Evolutionary conservation across 225 moss, liverwort and hornwort species (phyloP).

Genomic region (Pseudoscleropodium purum): DNA sequence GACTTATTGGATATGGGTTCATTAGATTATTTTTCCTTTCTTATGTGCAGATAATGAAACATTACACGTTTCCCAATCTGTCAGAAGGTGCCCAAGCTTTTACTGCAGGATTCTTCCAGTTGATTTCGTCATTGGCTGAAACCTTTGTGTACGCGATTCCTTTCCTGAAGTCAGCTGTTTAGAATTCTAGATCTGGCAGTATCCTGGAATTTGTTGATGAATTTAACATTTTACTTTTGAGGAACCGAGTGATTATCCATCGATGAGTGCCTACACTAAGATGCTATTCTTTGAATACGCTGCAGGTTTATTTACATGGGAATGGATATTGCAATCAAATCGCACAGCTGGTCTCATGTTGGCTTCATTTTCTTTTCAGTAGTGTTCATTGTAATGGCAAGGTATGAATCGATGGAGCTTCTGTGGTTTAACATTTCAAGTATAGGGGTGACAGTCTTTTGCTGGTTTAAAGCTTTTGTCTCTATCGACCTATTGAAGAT

Average conservation of each 20-base stretch:
- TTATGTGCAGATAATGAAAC: constrained; percentile 85
- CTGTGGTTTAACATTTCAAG: not conserved
- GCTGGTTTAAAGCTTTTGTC: not conserved
- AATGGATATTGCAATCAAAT: constrained; percentile 94
- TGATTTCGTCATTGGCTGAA: constrained; percentile 97
- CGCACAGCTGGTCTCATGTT: constrained; percentile 98
- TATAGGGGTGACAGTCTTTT: not conserved
- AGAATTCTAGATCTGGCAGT: not conserved
- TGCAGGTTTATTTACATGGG: constrained; percentile 99
- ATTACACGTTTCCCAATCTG: constrained; percentile 93
- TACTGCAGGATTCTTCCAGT: constrained; percentile 83
- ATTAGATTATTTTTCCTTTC: not conserved
- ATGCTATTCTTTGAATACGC: not conserved
- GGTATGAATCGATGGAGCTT: constrained; percentile 15
- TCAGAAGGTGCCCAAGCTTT: constrained; percentile 91
- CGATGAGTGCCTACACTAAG: not conserved
- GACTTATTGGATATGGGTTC: not conserved
- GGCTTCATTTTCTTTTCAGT: constrained; percentile 98
- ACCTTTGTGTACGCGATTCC: constrained; percentile 65
- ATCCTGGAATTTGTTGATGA: not conserved
- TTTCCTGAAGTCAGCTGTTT: not conserved
- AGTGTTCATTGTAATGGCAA: constrained; percentile 61
- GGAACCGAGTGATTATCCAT: not conserved
- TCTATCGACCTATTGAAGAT: not conserved
- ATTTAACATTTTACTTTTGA: not conserved